Evolutionary conservation across 2,329 filamentous ascomycete species (phyloP), one percentile per base, ranked within the genome.

Genomic region (Aotearoamyces nothofagi): DNA sequence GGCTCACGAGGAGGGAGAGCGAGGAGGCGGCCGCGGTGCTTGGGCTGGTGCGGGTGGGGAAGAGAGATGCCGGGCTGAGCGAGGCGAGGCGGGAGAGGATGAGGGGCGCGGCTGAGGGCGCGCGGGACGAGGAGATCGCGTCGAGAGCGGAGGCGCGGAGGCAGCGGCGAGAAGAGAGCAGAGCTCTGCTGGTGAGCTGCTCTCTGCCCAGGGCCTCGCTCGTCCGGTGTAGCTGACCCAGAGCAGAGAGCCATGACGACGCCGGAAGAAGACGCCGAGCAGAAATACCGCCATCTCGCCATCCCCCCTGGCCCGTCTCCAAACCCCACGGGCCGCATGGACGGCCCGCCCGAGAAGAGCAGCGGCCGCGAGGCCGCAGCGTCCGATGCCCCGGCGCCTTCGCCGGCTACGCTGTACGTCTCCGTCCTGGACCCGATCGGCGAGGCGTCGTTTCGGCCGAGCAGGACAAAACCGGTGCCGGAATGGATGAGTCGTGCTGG

Each of bases 391-490:
- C 30, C 20, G 17, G 11, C 29, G 9, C n/a, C 15, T 5, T 17
- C 22, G 11, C 14, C 17, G 4, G n/a, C 33, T 10, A 24, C 39
- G 4, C 56, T 68, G 5, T 69, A 66, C 44, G 55, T 69, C 5
- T 58, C 61, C 17, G 55, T 65, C 4, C 47, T 49, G 15, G 57
- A 70, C 34, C 65, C 66, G 0, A 34, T 68, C 8, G 54, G 58
- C 9, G 46, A 54, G 7, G 48, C 52, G 4, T 51, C 58, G 2
- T 69, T 69, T 40, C 53, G 50, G 35, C 60, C 62, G 2, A 57
- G 54, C 29, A 56, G 52, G 4, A 53, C 61, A 8, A 71, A 69
- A 35, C 61, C 64, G 1, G 55, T 69, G 8, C 66, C 66, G 10
- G 40, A 39, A 19, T 49, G 46, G 47, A 50, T 49, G 46, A 27